These are phyloP conservation scores for Forsythia suspensa DNA, from an alignment of 257 asterid genomes.

Conservation along the genomic window DNA sequence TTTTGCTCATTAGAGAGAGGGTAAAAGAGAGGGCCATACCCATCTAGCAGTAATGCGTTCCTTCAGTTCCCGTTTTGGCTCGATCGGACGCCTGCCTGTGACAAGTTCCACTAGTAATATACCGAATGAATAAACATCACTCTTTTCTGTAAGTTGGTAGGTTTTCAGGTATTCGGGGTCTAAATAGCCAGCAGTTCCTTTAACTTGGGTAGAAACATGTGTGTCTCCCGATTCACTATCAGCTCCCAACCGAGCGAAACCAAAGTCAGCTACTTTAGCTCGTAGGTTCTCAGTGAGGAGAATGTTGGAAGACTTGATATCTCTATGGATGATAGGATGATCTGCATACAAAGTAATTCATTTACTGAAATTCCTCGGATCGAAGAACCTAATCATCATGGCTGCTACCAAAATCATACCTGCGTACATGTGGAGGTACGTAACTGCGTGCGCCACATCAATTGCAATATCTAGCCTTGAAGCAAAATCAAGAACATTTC, in stretches of 20 bases:
- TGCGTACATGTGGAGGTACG: slow-evolving; percentile 90
- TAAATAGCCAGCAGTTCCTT: slow-evolving; percentile 96
- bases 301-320: slow-evolving; percentile 95
- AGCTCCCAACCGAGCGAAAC: slow-evolving; percentile 79
- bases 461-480: slow-evolving; percentile 78
- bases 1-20: not conserved
- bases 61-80: slow-evolving; percentile 64
- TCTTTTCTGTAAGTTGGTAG: slow-evolving; percentile 92
- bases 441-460: slow-evolving; percentile 95
- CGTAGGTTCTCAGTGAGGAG: slow-evolving; percentile 81
- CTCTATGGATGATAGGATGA: slow-evolving; percentile 95
- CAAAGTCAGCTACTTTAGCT: slow-evolving; percentile 98
- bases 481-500: slow-evolving; percentile 66
- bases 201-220: slow-evolving; percentile 93
- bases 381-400: not conserved
- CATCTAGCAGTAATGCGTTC: slow-evolving; percentile 90
- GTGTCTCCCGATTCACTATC: slow-evolving; percentile 82
- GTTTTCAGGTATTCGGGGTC: slow-evolving; percentile 94
- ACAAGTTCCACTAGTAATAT: slow-evolving; percentile 79
- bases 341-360: slow-evolving; percentile 50
- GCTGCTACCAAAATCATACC: slow-evolving; percentile 38
- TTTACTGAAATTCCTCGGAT: slow-evolving; percentile 10
- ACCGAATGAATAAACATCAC: slow-evolving; percentile 95
- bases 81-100: slow-evolving; percentile 91
- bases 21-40: slow-evolving; percentile 48